These are phyloP conservation scores for Mycosarcoma mackinlayi DNA, from an alignment of 1,284 basidiomycete genomes.

Conservation along the genomic window DNA sequence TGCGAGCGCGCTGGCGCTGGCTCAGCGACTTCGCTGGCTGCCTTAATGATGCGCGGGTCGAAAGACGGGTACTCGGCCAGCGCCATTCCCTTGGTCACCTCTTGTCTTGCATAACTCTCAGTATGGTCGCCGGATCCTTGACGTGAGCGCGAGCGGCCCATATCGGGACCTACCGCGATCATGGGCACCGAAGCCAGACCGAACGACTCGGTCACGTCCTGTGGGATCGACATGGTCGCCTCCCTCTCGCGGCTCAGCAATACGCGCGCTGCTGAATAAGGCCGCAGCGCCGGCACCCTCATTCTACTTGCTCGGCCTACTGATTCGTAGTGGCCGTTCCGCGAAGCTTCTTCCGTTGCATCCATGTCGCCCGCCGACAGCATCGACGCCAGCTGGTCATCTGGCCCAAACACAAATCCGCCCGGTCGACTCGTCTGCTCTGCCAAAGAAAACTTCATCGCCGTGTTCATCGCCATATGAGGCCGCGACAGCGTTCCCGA, in stretches of 20 bases:
- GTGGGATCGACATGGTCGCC: conserved; percentile 37
- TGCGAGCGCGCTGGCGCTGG: too few species aligned
- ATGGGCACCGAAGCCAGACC: conserved; percentile 24
- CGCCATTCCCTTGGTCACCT: conserved; percentile 13
- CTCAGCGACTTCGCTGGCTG: too few species aligned
- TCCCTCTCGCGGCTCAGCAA: conserved; percentile 27
- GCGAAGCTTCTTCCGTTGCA: conserved; percentile 15
- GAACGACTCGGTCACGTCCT: conserved; percentile 44
- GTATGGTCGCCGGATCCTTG: conserved; percentile 3
- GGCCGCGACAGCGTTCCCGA: conserved; percentile 10
- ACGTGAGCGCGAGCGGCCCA: conserved; percentile 8
- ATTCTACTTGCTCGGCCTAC: background rate
- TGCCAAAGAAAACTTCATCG: conserved; percentile 37
- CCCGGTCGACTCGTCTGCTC: conserved; percentile 15
- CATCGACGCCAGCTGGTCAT: conserved; percentile 22
- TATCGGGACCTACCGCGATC: conserved; percentile 1
- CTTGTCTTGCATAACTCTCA: too few species aligned
- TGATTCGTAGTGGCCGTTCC: background rate
- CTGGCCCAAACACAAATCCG: conserved; percentile 33
- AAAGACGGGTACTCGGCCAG: conserved; percentile 27
- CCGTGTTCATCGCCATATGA: conserved; percentile 11
- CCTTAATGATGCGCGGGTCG: conserved; percentile 14
- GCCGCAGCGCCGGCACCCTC: background rate
- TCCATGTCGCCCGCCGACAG: conserved; percentile 19
- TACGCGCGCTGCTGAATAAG: background rate